Evolutionary conservation across 2,329 filamentous ascomycete genomes (phyloP).

Genomic region (Talaromyces atroroseus): DNA sequence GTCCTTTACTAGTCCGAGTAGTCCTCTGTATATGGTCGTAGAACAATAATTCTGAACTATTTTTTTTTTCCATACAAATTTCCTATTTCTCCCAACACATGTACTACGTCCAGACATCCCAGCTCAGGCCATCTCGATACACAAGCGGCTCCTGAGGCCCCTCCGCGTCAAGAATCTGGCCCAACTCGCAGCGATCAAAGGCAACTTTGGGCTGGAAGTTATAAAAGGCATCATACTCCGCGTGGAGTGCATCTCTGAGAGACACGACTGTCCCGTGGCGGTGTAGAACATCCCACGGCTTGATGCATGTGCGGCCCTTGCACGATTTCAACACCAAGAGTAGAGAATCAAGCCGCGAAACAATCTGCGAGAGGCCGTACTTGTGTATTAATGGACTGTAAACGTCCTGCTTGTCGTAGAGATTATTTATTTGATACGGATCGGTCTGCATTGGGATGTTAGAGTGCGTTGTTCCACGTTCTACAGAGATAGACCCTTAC

Average conservation of each 20-base stretch:
- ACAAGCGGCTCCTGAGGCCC: constrained; percentile 25
- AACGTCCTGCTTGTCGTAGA: constrained; percentile 17
- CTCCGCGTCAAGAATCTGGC: constrained; percentile 33
- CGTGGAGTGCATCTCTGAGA: constrained; percentile 28
- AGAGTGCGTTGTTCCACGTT: neutral
- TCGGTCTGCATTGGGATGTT: constrained; percentile 22
- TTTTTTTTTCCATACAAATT: no score
- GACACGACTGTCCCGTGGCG: constrained; percentile 24
- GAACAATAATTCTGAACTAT: no score
- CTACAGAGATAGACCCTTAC: constrained; percentile 16
- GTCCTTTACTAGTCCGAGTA: no score
- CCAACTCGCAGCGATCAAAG: constrained; percentile 31
- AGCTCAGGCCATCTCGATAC: constrained; percentile 16
- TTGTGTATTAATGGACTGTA: constrained; percentile 15
- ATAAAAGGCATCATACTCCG: constrained; percentile 31
- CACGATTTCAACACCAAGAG: constrained; percentile 38
- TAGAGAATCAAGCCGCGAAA: constrained; percentile 30
- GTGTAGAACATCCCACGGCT: constrained; percentile 35
- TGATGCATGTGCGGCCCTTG: constrained; percentile 29
- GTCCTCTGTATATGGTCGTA: no score
- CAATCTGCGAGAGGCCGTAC: constrained; percentile 19
- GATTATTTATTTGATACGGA: constrained; percentile 33
- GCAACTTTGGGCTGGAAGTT: constrained; percentile 25
- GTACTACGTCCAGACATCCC: constrained; percentile 9
- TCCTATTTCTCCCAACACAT: neutral